Conservation (phyloP, 2,329 filamentous ascomycete genomes). For the Myriangium duriaei region DNA sequence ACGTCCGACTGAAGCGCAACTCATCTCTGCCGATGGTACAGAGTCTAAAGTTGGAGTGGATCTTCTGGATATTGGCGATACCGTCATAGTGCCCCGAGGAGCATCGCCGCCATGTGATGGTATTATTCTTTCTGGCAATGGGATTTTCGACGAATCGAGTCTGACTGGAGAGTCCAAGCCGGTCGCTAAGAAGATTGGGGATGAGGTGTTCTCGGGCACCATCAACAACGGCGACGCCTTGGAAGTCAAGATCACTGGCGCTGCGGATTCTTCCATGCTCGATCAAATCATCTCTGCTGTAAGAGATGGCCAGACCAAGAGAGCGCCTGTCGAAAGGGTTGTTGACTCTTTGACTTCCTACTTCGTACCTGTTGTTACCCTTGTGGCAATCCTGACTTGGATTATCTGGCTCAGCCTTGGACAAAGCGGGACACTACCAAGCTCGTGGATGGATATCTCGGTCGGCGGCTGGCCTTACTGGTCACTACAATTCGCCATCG, state of each 20-base stretch:
- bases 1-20: slow-evolving; percentile 60
- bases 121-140: slow-evolving; percentile 40
- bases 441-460: slow-evolving; percentile 39
- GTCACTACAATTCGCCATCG: slow-evolving; percentile 71
- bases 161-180: slow-evolving; percentile 67
- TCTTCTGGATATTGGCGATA: slow-evolving; percentile 43
- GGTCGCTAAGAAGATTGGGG: slow-evolving; percentile 50
- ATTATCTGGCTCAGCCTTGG: slow-evolving; percentile 57
- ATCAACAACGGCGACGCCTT: slow-evolving; percentile 57
- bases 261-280: slow-evolving; percentile 59
- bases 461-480: slow-evolving; percentile 59
- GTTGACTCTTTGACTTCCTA: slow-evolving; percentile 62
- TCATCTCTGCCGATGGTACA: slow-evolving; percentile 41
- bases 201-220: slow-evolving; percentile 59
- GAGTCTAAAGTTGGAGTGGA: slow-evolving; percentile 46
- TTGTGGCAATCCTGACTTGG: slow-evolving; percentile 60
- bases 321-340: slow-evolving; percentile 63
- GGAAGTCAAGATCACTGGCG: slow-evolving; percentile 50
- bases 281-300: slow-evolving; percentile 69
- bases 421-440: slow-evolving; percentile 43
- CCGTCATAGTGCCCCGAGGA: slow-evolving; percentile 63
- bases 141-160: slow-evolving; percentile 78
- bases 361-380: slow-evolving; percentile 61
- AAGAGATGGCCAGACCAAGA: slow-evolving; percentile 62
- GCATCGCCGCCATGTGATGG: slow-evolving; percentile 79